Base-by-base conservation (phyloP, 2,329 filamentous ascomycete genomes). In the Epichloe uncinata region DNA sequence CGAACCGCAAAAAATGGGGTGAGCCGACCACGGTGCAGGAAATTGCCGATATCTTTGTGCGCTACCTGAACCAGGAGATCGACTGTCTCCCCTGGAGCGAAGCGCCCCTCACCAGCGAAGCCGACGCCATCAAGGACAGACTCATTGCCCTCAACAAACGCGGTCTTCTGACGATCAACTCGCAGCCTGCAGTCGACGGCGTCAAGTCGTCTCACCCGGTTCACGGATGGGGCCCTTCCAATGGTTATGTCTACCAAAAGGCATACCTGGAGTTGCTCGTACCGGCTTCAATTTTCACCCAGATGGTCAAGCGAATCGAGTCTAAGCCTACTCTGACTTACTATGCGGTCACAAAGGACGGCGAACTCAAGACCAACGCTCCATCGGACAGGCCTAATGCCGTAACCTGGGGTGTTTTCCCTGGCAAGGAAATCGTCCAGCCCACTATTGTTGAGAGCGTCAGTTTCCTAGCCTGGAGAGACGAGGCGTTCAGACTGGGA, bases 381-480 rank as follows among this genome's bases (percentile, higher is more conserved):
- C 82, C 83, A 8, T 79, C 81, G 20, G 88, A 94, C 58, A 87
- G 88, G 5, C 93, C 93, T 37, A 98, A 98, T 60, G 93, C 93
- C n/a, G 87, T 98, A 46, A 98, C 93, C 2, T 98, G 93, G 93
- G 93, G 93, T 68, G 94, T 98, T 35, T 98, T 97, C 72, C 72
- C 93, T 0, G 93, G 93, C 52, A 95, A 97, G 66, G 93, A 98
- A 68, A 96, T 98, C 63, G 90, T 98, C n/a, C 93, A 98, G 67
- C 93, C 93, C 13, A 98, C 93, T n/a, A 96, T 98, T 60, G 93
- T 98, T 48, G 93, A 98, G 71, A 94, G 87, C 16, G 84, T 98
- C 65, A 95, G 87, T 65, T 98, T 98, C 77, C 73, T 98, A 49
- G 93, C 93, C 2, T 98, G 93, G 93, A 95, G 95, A 69, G 93